Base-by-base conservation (phyloP, 148 eudicot species). In the Rheum nobile region DNA sequence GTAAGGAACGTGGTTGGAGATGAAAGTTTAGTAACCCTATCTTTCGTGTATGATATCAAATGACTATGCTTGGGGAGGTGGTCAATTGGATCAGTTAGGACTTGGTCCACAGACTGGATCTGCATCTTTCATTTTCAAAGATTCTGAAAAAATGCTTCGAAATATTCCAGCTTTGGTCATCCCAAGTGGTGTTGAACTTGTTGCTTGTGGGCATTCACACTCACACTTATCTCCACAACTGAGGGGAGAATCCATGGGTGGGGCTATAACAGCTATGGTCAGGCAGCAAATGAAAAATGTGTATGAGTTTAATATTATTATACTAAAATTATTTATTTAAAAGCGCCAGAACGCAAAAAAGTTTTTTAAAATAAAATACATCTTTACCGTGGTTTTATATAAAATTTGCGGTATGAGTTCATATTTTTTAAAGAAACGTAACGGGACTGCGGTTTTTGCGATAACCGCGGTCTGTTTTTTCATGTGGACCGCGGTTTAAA, bases 31-130 rank as follows among this genome's bases (percentile, higher is more conserved):
- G 96, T 87, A 80, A 78, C 83, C 73, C 86, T 94, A 35, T 86
- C 91, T 44, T 71, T 54, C n/a, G n/a, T n/a, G n/a, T 95, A 95
- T 77, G 91, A n/a, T n/a, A n/a, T n/a, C n/a, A n/a, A n/a, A n/a
- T n/a, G n/a, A n/a, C n/a, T 96, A 96, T 78, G 91, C 92, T 71
- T 96, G 99, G 99, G 99, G 99, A 26, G 91, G 99, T 76, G 91
- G 94, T 65, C 99, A 90, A 73, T 84, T 88, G 13, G 99, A 97
- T 70, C 99, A 96, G 77, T 81, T 96, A 74, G 99, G 99, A 52
- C 87, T 96, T 21, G 99, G 99, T n/a, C 97, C 95, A 17, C 92
- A 86, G 69, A 77, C 79, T 55, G 84, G 86, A 72, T 83, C 90
- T 67, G 93, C 89, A 34, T 86, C 96, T 44, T 90, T 91, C 67